Percentiles rank a stretch among this genome's conserved stretches.
Conservation (phyloP, 2,329 filamentous ascomycete genomes). For the Aureobasidium musti region DNA sequence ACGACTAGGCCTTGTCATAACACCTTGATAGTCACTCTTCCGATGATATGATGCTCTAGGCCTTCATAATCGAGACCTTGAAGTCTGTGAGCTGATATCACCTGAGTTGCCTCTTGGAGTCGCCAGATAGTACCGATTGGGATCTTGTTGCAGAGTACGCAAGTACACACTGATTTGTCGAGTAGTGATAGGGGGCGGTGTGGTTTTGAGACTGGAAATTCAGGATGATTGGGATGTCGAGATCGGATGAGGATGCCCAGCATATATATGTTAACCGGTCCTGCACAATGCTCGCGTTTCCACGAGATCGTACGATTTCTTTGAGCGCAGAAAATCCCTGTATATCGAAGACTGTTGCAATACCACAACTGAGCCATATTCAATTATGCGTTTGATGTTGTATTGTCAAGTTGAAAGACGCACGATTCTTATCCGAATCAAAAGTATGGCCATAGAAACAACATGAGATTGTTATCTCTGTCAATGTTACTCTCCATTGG, state of each 20-base stretch:
- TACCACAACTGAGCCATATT: too few species aligned
- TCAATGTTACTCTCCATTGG: too few species aligned
- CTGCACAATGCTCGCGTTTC: background rate
- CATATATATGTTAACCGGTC: background rate
- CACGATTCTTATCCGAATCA: too few species aligned
- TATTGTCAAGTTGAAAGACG: too few species aligned
- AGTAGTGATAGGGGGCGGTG: background rate
- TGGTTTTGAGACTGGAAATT: background rate
- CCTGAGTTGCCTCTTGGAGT: background rate
- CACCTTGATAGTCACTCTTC: background rate
- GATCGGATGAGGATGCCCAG: background rate
- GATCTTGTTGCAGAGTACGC: background rate
- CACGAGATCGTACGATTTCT: background rate
- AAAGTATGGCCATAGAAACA: too few species aligned
- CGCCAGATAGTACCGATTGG: background rate
- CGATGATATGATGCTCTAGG: background rate
- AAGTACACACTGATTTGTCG: background rate
- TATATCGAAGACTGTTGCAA: background rate
- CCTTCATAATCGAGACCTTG: background rate
- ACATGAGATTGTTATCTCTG: too few species aligned
- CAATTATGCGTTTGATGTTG: too few species aligned
- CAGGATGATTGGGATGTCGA: background rate
- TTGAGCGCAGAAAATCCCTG: background rate
- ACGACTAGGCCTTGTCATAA: background rate
- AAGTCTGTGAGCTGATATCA: background rate